Percentiles rank a stretch among this genome's conserved stretches.
These are phyloP conservation scores for Cytospora chrysosperma DNA, from an alignment of 2,329 filamentous ascomycete genomes.

Conservation along the genomic window DNA sequence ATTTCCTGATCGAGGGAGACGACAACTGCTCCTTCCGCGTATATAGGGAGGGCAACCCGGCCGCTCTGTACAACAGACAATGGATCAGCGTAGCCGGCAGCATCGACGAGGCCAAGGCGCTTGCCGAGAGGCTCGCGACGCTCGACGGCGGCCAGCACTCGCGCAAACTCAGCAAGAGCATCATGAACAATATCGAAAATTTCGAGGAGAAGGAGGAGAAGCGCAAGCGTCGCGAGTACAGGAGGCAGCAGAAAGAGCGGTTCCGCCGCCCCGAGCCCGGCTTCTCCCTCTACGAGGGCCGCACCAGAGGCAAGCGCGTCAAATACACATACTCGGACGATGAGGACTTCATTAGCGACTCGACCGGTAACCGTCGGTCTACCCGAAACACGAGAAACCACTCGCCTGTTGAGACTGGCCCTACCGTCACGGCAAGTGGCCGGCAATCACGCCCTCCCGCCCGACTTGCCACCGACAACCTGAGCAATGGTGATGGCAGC, in stretches of 20 bases:
- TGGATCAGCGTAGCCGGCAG: conserved; percentile 93
- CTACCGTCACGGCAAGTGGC: conserved; percentile 77
- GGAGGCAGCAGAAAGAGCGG: conserved; percentile 78
- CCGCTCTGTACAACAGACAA: conserved; percentile 64
- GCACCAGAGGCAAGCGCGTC: conserved; percentile 91
- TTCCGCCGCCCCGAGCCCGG: conserved; percentile 86
- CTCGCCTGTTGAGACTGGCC: conserved; percentile 68
- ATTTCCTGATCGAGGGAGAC: conserved; percentile 89
- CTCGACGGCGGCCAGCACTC: conserved; percentile 81
- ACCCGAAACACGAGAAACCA: conserved; percentile 71
- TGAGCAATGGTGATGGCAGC: conserved; percentile 48
- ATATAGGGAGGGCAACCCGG: conserved; percentile 89
- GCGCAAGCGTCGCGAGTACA: conserved; percentile 88
- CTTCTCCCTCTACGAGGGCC: conserved; percentile 92
- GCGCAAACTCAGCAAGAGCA: conserved; percentile 73
- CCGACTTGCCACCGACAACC: conserved; percentile 62
- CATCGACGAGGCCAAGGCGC: conserved; percentile 77
- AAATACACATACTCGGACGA: conserved; percentile 96
- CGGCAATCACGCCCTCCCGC: conserved; percentile 73
- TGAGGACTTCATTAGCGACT: conserved; percentile 66
- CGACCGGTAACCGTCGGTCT: conserved; percentile 62
- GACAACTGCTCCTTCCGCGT: conserved; percentile 93
- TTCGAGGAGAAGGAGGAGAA: conserved; percentile 98
- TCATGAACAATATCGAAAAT: conserved; percentile 75
- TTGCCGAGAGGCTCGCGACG: conserved; percentile 74